Evolutionary conservation across 164 flowering plant species (phyloP).

Genomic region (Tetrastigma voinierianum): DNA sequence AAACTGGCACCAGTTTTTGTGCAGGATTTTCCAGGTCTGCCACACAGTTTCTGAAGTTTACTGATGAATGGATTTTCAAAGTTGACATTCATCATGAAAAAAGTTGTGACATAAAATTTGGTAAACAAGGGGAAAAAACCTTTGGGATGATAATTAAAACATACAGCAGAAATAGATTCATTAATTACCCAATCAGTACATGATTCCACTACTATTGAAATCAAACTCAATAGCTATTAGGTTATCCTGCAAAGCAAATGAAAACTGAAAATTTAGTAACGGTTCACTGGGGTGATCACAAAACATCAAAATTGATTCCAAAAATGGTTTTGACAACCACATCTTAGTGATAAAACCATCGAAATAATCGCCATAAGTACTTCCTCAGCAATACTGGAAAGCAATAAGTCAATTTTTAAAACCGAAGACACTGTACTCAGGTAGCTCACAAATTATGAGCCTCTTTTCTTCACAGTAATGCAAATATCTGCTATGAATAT

Average conservation of each 20-base stretch:
- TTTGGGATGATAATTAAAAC: neutral
- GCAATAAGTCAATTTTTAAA: no score
- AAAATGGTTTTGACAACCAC: no score
- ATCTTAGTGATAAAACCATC: no score
- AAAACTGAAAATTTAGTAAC: neutral
- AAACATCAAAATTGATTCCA: no score
- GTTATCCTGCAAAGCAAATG: conserved; percentile 55
- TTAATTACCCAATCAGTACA: conserved; percentile 69
- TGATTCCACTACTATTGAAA: conserved; percentile 79
- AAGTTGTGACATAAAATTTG: neutral
- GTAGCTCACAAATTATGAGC: neutral
- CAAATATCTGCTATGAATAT: neutral
- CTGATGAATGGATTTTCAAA: conserved; percentile 31
- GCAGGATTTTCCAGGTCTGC: conserved; percentile 54
- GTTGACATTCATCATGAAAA: neutral
- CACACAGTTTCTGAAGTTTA: conserved; percentile 66
- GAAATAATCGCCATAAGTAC: no score
- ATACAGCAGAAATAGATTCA: neutral
- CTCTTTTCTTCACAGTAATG: no score
- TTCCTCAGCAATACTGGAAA: no score
- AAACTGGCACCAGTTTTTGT: conserved; percentile 58
- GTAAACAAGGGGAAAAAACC: neutral
- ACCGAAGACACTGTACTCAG: neutral
- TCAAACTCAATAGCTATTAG: conserved; percentile 84
- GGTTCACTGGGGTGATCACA: no score